These are phyloP conservation scores for Fraxinus baroniana DNA, from an alignment of 305 asterid species.

Conservation along the genomic window DNA sequence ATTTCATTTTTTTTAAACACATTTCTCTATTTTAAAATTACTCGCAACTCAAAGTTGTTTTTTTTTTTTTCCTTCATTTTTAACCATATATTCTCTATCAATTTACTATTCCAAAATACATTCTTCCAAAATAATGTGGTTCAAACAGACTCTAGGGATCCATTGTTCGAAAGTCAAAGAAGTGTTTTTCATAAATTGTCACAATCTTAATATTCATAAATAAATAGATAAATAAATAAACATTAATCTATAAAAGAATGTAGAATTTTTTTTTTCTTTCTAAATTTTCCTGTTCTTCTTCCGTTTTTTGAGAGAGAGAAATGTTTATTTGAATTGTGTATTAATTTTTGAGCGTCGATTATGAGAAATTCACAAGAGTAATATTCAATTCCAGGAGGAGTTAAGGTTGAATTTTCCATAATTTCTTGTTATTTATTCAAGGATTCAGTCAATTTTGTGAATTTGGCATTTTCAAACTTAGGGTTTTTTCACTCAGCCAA, in stretches of 20 bases:
- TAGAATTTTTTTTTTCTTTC: neutral
- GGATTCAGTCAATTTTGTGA: slow-evolving; percentile 13
- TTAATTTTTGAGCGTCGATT: neutral
- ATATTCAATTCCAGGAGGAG: neutral
- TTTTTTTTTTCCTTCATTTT: too few relatives aligned
- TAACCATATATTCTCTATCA: too few relatives aligned
- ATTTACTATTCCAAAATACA: too few relatives aligned
- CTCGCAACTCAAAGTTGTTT: too few relatives aligned
- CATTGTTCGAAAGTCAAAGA: neutral
- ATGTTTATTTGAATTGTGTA: neutral
- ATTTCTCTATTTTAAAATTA: too few relatives aligned
- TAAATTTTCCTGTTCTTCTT: neutral
- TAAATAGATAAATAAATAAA: neutral
- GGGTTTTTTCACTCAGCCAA: slow-evolving; percentile 17
- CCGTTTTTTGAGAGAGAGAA: neutral
- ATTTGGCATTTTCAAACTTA: neutral
- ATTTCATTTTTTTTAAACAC: too few relatives aligned
- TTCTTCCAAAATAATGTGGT: too few relatives aligned
- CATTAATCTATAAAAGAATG: neutral
- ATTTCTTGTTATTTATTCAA: neutral
- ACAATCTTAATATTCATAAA: neutral
- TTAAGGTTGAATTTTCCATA: slow-evolving; percentile 15
- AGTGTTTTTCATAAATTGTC: neutral
- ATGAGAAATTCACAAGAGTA: neutral
- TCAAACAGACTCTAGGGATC: too few relatives aligned